Conservation (phyloP, 2,329 filamentous ascomycete species). For the Dactylellina cionopaga region DNA sequence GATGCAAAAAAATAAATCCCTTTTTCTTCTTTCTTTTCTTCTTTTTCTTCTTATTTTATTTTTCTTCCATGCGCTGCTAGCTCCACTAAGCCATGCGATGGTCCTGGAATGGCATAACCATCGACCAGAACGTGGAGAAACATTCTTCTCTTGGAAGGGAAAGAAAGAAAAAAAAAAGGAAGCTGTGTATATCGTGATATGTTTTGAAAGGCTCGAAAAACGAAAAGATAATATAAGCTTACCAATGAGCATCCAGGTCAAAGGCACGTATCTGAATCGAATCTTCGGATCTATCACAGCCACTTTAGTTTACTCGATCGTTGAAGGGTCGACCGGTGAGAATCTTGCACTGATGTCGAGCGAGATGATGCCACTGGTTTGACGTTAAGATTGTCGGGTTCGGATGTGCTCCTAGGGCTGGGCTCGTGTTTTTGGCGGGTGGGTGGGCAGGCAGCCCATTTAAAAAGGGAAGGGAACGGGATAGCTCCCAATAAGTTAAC, state of each 20-base stretch:
- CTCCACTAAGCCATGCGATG: slow-evolving; percentile 18
- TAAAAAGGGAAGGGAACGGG: slow-evolving; percentile 25
- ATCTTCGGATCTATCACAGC: no score
- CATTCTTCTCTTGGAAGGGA: slow-evolving; percentile 1
- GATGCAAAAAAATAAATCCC: neutral
- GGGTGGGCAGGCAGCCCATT: slow-evolving; percentile 31
- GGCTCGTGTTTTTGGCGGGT: slow-evolving; percentile 12
- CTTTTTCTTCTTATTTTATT: slow-evolving; percentile 6
- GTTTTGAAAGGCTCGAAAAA: neutral
- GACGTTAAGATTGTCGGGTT: slow-evolving; percentile 25
- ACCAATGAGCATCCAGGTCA: no score
- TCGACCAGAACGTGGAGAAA: slow-evolving; percentile 35
- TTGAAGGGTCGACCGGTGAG: no score
- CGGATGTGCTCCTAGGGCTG: slow-evolving; percentile 38
- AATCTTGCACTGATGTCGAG: slow-evolving; percentile 5
- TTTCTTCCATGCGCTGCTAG: slow-evolving; percentile 5
- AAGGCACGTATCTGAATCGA: no score
- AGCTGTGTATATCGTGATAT: slow-evolving; percentile 17
- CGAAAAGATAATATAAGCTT: no score
- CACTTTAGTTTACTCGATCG: no score
- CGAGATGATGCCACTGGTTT: neutral
- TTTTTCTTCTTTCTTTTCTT: slow-evolving; percentile 14
- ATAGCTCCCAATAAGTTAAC: slow-evolving; percentile 27
- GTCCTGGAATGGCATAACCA: neutral
- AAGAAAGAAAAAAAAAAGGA: slow-evolving; percentile 24